These are phyloP conservation scores for Phialocephala subalpina DNA, from an alignment of 2,329 filamentous ascomycete species.

Conservation along the genomic window DNA sequence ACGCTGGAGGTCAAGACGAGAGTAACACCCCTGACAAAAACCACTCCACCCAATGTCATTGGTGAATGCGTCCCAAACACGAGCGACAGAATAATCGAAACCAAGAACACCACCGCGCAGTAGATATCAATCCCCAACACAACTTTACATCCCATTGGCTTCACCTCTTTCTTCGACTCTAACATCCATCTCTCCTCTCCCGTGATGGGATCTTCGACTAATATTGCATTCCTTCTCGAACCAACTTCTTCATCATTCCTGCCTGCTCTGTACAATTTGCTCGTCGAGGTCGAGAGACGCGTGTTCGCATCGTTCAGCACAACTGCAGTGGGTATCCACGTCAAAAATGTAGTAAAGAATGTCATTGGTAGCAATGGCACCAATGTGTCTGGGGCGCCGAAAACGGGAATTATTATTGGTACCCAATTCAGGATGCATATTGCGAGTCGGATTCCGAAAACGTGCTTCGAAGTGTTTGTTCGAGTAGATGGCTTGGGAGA, in stretches of 20 bases:
- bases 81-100: background rate
- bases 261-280: background rate
- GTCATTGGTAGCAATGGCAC: background rate
- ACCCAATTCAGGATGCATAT: background rate
- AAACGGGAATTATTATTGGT: background rate
- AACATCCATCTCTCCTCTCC: slow-evolving; percentile 8
- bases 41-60: background rate
- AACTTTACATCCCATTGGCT: background rate
- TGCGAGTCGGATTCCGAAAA: background rate
- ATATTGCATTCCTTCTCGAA: background rate
- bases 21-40: background rate
- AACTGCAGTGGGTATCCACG: background rate
- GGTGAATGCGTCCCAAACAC: background rate
- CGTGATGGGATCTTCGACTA: background rate
- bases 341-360: background rate
- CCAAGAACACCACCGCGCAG: background rate
- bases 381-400: background rate
- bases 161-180: background rate
- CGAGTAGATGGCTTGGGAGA: background rate
- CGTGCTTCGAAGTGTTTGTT: background rate
- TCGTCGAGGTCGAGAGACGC: background rate
- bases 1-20: background rate
- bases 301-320: background rate
- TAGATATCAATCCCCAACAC: background rate
- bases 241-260: background rate